Evolutionary conservation across 495 filamentous ascomycete species (phyloP).

Genomic region (Annulohypoxylon bovei): DNA sequence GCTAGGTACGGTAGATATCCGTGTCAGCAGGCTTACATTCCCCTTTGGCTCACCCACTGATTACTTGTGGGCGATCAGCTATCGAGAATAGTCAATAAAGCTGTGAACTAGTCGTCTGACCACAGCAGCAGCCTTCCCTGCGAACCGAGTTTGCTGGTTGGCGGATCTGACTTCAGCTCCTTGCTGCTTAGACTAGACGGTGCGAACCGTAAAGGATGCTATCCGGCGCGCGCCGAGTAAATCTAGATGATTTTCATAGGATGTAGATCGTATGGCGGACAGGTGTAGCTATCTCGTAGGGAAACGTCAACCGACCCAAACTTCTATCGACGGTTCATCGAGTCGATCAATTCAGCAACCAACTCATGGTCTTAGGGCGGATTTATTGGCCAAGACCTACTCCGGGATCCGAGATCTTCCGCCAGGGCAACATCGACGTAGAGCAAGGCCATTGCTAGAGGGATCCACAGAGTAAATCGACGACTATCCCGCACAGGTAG

Average conservation of each 20-base stretch:
- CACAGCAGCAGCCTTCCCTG: constrained; percentile 32
- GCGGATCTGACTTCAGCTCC: constrained; percentile 34
- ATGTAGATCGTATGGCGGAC: constrained; percentile 36
- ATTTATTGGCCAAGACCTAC: constrained; percentile 36
- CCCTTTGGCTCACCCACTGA: constrained; percentile 30
- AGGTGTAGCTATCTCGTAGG: constrained; percentile 3
- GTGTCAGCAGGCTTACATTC: constrained; percentile 35
- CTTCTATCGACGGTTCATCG: constrained; percentile 20
- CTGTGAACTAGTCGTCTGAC: constrained; percentile 31
- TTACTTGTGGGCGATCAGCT: constrained; percentile 12
- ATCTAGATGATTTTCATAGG: constrained; percentile 42
- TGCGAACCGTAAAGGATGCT: constrained; percentile 10
- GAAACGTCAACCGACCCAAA: constrained; percentile 17
- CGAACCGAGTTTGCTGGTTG: constrained; percentile 29
- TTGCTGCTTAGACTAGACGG: constrained; percentile 8
- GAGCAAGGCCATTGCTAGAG: not conserved
- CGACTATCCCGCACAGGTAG: constrained; percentile 30
- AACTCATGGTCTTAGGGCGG: constrained; percentile 23
- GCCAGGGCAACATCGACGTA: constrained; percentile 32
- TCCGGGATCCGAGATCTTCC: constrained; percentile 44
- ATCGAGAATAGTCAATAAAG: constrained; percentile 13
- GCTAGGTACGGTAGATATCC: constrained; percentile 40
- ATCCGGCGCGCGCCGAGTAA: constrained; percentile 21
- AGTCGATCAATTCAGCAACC: constrained; percentile 39
- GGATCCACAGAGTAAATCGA: not conserved